Evolutionary conservation across 139 green algal species (phyloP), one percentile per base, ranked within the genome.

Genomic region (Coelastrella sp.): DNA sequence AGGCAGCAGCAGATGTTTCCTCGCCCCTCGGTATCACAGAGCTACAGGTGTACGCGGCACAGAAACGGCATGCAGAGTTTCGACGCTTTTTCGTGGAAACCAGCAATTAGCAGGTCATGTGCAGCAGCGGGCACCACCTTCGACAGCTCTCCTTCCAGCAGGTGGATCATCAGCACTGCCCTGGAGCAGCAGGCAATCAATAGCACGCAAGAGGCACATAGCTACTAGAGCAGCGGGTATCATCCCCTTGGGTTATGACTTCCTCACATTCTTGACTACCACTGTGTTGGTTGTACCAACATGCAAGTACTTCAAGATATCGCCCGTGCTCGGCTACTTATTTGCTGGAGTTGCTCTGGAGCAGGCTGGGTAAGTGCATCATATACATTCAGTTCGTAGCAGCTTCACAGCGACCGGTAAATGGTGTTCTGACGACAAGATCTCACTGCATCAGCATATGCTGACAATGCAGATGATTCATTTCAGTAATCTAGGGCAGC

Each of bases 321-420:
- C 91, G 25, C 96, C 96, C 0, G 92, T 99, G 21, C 91, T 99
- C 69, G 97, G 96, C 8, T 99, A 98, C 88, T 88, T 99, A 0
- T 92, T 96, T 71, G 88, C 91, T 4, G 97, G 97, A 4, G 62
- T 99, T 8, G 86, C 97, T 21, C 90, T 99, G 48, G 92, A 96
- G 38, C 95, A 98, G 86, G 79, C 98, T 0, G 94, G 95, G 93
- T 96, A 71, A 73, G 92, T 69, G 59, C 76, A 38, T 25, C 60
- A 51, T 35, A 57, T 57, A 57, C 45, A 57, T 9, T 57, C 45
- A 57, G 45, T 13, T n/a, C n/a, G n/a, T n/a, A n/a, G n/a, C n/a
- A n/a, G n/a, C n/a, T n/a, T n/a, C n/a, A n/a, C n/a, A n/a, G n/a
- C n/a, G n/a, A n/a, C n/a, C n/a, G n/a, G n/a, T n/a, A n/a, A n/a